Conservation (phyloP, 495 filamentous ascomycete genomes). For the Xylaria cubensis region DNA sequence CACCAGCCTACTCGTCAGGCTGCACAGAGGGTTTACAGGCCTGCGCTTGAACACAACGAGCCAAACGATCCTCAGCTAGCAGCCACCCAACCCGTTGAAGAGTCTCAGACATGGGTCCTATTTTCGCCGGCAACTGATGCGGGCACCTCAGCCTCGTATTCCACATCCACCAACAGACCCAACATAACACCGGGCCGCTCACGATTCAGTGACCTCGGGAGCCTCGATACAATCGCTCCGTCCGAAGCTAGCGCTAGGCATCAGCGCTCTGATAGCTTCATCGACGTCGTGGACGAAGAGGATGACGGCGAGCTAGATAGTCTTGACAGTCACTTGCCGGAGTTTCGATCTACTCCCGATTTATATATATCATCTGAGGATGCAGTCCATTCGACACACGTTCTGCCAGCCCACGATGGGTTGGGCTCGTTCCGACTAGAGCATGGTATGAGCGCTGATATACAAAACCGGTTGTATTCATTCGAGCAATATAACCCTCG, state of each 20-base stretch:
- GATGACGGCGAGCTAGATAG: conserved; percentile 82
- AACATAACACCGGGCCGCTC: conserved; percentile 75
- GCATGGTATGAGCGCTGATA: conserved; percentile 49
- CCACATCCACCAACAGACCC: conserved; percentile 75
- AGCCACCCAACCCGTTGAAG: conserved; percentile 55
- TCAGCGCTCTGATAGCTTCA: conserved; percentile 51
- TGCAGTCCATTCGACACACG: conserved; percentile 51
- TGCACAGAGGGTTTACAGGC: conserved; percentile 62
- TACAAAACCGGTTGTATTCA: conserved; percentile 83
- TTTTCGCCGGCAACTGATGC: conserved; percentile 80
- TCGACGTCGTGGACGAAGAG: conserved; percentile 60
- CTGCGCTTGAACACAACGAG: conserved; percentile 55
- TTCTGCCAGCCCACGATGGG: conserved; percentile 91
- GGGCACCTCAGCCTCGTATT: conserved; percentile 67
- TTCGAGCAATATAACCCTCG: conserved; percentile 83
- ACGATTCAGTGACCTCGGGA: conserved; percentile 84
- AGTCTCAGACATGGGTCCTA: conserved; percentile 93
- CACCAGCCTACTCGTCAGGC: conserved; percentile 73
- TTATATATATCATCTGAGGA: conserved; percentile 53
- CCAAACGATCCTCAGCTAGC: conserved; percentile 51
- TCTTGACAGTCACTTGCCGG: conserved; percentile 85
- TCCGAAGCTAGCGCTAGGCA: conserved; percentile 50
- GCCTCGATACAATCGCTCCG: conserved; percentile 69
- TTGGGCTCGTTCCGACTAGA: conserved; percentile 76
- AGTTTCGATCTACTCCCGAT: conserved; percentile 73